These are phyloP conservation scores for Acmispon strigosus DNA, from an alignment of 306 rosid species.

Conservation along the genomic window DNA sequence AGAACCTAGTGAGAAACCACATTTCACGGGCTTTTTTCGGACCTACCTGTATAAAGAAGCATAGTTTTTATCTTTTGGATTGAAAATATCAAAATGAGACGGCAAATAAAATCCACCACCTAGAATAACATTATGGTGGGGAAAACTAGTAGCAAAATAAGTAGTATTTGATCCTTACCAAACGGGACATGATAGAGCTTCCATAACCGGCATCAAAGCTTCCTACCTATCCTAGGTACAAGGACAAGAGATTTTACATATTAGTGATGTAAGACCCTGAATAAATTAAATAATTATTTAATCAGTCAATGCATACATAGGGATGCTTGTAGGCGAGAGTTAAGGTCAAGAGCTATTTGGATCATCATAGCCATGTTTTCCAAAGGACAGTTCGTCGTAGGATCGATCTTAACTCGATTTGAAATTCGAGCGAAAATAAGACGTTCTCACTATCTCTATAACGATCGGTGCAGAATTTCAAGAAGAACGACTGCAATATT, in stretches of 20 bases:
- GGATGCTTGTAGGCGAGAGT: too few relatives aligned
- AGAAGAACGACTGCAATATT: too few relatives aligned
- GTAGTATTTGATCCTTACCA: constrained; percentile 43
- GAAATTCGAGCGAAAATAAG: too few relatives aligned
- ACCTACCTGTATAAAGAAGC: constrained; percentile 48
- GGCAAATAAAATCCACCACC: neutral
- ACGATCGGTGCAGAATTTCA: too few relatives aligned
- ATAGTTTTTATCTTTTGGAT: neutral
- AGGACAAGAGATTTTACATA: neutral
- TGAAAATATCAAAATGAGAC: neutral
- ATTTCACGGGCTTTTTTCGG: constrained; percentile 88
- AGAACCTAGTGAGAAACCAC: constrained; percentile 88
- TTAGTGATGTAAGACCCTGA: too few relatives aligned
- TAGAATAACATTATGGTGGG: neutral
- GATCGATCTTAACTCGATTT: too few relatives aligned
- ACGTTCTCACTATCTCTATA: too few relatives aligned
- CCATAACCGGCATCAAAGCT: constrained; percentile 99
- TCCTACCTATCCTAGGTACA: constrained; percentile 57
- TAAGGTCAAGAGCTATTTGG: too few relatives aligned
- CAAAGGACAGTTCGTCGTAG: too few relatives aligned
- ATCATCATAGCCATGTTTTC: too few relatives aligned
- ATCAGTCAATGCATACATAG: too few relatives aligned
- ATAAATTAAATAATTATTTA: too few relatives aligned
- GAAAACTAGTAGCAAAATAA: neutral
- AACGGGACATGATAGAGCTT: constrained; percentile 88